phyloP scores from a whole-genome alignment of 768 basidiomycete species.

The Austroboletus eburneus region DNA sequence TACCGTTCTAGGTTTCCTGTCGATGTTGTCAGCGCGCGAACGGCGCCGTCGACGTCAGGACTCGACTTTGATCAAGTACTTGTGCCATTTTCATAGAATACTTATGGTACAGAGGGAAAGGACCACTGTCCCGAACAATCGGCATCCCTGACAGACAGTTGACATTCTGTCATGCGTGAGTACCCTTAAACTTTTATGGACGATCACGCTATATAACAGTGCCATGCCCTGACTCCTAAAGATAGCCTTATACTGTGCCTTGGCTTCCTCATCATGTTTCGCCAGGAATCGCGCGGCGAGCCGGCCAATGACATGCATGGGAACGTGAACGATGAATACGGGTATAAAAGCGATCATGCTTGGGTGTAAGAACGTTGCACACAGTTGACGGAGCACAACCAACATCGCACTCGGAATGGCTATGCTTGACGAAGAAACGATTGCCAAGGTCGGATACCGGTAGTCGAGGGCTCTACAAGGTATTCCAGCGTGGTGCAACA shows the following conservation, averaged over 20 bases:
- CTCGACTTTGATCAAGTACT: constrained; percentile 36
- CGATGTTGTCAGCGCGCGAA: neutral
- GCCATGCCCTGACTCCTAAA: constrained; percentile 42
- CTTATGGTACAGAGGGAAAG: constrained; percentile 26
- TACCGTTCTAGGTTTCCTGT: constrained; percentile 6
- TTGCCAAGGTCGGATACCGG: constrained; percentile 36
- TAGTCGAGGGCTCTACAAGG: constrained; percentile 46
- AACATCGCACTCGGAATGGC: constrained; percentile 29
- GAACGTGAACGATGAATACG: constrained; percentile 48
- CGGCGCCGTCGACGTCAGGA: neutral
- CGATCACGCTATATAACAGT: constrained; percentile 11
- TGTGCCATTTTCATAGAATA: constrained; percentile 45
- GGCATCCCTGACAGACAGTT: no score
- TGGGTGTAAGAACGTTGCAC: constrained; percentile 40
- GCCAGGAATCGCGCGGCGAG: constrained; percentile 43
- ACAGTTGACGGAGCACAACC: constrained; percentile 31
- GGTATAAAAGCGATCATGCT: constrained; percentile 39
- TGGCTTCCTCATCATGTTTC: constrained; percentile 50
- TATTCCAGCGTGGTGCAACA: constrained; percentile 48
- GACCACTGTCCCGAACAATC: constrained; percentile 10
- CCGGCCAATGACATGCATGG: constrained; percentile 50
- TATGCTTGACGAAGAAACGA: constrained; percentile 6
- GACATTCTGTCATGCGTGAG: no score
- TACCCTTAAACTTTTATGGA: no score
- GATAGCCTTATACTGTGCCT: constrained; percentile 68